Base-by-base conservation (phyloP, 306 rosid genomes). In the Lotus japonicus region DNA sequence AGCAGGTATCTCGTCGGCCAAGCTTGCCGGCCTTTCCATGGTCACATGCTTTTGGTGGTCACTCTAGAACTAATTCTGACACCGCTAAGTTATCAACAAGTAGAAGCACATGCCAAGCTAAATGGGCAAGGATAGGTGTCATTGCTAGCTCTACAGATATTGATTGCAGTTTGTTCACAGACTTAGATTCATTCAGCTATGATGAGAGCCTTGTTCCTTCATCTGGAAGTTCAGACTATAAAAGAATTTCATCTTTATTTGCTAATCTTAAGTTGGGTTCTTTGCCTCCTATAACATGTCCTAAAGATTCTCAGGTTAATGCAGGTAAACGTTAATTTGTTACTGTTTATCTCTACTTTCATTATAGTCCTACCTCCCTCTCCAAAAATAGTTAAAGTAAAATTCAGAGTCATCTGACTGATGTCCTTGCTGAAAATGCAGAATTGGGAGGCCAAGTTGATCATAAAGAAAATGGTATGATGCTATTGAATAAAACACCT, bases 11-110 rank as follows among this genome's bases (percentile, higher is more conserved):
- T 70, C 91, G 91, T 57, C 81, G 85, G 43, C 83, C 84, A 41
- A 88, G 89, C 85, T 87, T 95, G 85, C 87, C 90, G 10, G 79
- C 96, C 45, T 88, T 90, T 84, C 84, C 85, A 33, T 95, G 99
- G 99, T 95, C 97, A 43, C 89, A 95, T 76, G 62, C 85, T 72
- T 88, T 84, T 56, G 88, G 77, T 64, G 89, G 95, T 49, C 85
- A 88, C 70, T 85, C 81, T 82, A 86, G 95, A 85, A 72, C 80
- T 63, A 90, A 74, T 84, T 85, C 89, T 11, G 99, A 95, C 68
- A 63, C 84, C 14, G 81, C 77, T 67, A 95, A 87, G 78, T 73
- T 80, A 55, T 81, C 97, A 49, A 65, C 92, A 50, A 87, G 78
- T 80, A 88, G 79, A 83, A 79, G 85, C 60, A 73, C 77, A 3